Conservation (phyloP, 2,329 filamentous ascomycete genomes). For the Fonsecaea multimorphosa region DNA sequence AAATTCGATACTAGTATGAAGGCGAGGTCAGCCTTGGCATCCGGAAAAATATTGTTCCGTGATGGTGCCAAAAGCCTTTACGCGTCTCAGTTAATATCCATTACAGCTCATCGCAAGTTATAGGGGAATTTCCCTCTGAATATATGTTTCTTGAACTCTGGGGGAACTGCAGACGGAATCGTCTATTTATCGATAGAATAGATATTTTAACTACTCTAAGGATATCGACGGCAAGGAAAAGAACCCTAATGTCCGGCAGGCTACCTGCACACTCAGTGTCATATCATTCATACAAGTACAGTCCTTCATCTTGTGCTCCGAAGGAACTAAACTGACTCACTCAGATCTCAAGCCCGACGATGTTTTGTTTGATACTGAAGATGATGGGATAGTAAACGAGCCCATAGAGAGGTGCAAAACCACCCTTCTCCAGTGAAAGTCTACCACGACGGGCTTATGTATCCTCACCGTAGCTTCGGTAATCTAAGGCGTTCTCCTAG, state of each 20-base stretch:
- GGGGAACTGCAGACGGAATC: too few species aligned
- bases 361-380: not conserved
- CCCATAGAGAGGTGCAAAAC: not conserved
- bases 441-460: not conserved
- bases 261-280: too few species aligned
- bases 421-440: not conserved
- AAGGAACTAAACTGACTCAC: not conserved
- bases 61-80: not conserved
- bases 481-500: not conserved
- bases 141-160: too few species aligned
- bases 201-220: too few species aligned
- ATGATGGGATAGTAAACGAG: not conserved
- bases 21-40: not conserved
- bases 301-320: not conserved
- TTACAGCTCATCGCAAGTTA: too few species aligned
- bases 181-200: too few species aligned
- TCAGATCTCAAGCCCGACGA: not conserved
- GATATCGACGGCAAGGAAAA: too few species aligned
- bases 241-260: too few species aligned
- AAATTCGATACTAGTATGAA: slow-evolving; percentile 25
- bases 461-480: not conserved
- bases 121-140: too few species aligned
- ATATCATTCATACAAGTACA: not conserved
- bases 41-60: not conserved
- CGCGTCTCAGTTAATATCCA: too few species aligned